A percentile compares a stretch with the other conserved stretches of the same genome.
Evolutionary conservation across 2,329 filamentous ascomycete species (phyloP).

Genomic region (Raffaelea arxii): DNA sequence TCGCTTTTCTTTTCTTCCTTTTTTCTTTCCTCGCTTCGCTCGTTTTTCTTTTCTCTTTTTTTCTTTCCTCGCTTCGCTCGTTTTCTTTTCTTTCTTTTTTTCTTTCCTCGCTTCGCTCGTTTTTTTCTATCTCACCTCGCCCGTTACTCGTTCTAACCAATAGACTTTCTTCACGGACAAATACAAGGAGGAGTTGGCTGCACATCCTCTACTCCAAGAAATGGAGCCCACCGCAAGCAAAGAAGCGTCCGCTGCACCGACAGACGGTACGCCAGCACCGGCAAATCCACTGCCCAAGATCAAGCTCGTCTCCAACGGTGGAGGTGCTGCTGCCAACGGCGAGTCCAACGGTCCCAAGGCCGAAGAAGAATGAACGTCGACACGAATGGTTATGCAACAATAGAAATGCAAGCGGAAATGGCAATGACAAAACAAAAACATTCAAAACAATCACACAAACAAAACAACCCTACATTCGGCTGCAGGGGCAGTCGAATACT

Average conservation of each 20-base stretch:
- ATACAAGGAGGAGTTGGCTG: constrained; percentile 28
- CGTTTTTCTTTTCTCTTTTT: no score
- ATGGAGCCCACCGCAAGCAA: constrained; percentile 19
- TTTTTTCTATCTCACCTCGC: background rate
- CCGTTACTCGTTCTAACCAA: constrained; percentile 1
- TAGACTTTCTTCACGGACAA: constrained; percentile 48
- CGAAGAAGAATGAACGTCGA: constrained; percentile 4
- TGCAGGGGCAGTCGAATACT: no score
- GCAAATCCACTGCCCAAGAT: constrained; percentile 13
- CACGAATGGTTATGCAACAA: background rate
- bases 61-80: no score
- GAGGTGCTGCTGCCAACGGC: constrained; percentile 4
- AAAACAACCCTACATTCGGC: no score
- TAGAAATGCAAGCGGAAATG: background rate
- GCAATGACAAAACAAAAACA: background rate
- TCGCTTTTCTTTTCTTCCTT: no score
- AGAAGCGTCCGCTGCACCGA: constrained; percentile 31
- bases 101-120: no score
- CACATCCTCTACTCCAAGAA: constrained; percentile 17
- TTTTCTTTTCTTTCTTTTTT: background rate
- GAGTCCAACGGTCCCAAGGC: background rate
- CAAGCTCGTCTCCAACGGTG: constrained; percentile 16
- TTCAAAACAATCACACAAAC: background rate
- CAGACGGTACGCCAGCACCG: constrained; percentile 17
- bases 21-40: no score